These are phyloP conservation scores for Gnetum montanum DNA, from an alignment of 75 land plant genomes.

Conservation along the genomic window DNA sequence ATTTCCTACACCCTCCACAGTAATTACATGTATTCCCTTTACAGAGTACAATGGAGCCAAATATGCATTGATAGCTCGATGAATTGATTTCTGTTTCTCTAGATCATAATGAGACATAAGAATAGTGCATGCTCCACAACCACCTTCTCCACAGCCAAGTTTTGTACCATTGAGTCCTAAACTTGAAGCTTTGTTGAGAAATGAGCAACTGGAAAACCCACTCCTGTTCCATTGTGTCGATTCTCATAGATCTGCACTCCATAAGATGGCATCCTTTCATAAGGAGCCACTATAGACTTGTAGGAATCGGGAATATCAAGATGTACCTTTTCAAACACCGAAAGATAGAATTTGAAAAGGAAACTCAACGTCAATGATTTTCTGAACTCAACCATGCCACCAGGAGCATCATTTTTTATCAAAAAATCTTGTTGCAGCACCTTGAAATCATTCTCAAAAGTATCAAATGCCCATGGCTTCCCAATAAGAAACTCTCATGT, in stretches of 20 bases:
- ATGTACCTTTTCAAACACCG: conserved; percentile 54
- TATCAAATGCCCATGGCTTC: conserved; percentile 53
- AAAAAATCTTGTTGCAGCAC: conserved; percentile 46
- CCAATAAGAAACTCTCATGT: conserved; percentile 68
- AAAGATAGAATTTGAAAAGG: conserved; percentile 85
- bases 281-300: conserved; percentile 55
- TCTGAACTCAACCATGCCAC: conserved; percentile 94
- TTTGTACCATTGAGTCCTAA: too few relatives aligned
- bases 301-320: conserved; percentile 41
- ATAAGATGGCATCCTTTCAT: conserved; percentile 28
- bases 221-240: conserved; percentile 51
- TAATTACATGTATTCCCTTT: too few relatives aligned
- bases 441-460: conserved; percentile 38
- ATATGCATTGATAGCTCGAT: too few relatives aligned
- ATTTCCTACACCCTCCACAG: too few relatives aligned
- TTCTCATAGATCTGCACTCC: conserved; percentile 73
- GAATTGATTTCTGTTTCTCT: too few relatives aligned
- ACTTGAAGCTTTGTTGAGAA: conserved; percentile 87
- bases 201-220: conserved; percentile 82
- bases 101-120: too few relatives aligned
- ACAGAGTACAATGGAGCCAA: too few relatives aligned
- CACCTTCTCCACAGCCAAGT: too few relatives aligned
- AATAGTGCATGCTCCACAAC: too few relatives aligned
- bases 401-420: conserved; percentile 81
- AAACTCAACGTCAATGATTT: conserved; percentile 74